These are phyloP conservation scores for Neospora caninum DNA, from an alignment of 169 alveolate species.

Conservation along the genomic window DNA sequence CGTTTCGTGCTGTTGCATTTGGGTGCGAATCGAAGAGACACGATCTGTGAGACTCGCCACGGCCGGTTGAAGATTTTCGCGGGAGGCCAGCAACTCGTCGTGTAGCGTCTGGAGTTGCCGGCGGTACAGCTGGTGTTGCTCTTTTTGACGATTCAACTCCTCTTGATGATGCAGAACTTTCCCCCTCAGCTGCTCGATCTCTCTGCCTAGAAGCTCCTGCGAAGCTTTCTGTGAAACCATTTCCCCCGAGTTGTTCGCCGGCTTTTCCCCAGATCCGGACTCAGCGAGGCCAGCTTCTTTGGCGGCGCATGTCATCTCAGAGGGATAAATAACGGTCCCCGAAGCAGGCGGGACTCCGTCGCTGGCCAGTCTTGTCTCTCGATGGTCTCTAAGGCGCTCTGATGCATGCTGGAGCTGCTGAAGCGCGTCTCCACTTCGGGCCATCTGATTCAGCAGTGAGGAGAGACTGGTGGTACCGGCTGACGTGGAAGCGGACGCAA, in stretches of 20 bases:
- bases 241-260: too few species aligned
- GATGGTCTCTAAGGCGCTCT: background rate
- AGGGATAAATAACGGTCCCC: too few species aligned
- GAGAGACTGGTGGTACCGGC: background rate
- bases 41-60: background rate
- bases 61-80: background rate
- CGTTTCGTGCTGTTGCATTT: conserved; percentile 5
- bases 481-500: background rate
- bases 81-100: background rate
- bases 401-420: background rate
- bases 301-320: too few species aligned
- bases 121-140: background rate
- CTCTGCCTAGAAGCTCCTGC: too few species aligned
- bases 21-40: background rate
- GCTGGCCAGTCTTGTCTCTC: too few species aligned
- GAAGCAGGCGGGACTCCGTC: too few species aligned
- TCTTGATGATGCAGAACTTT: background rate
- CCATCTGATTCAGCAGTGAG: background rate
- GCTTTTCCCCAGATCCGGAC: too few species aligned
- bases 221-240: too few species aligned
- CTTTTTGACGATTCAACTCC: background rate
- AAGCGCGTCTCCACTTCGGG: background rate
- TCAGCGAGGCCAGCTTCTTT: too few species aligned
- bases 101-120: background rate
- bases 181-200: background rate